Evolutionary conservation across 164 flowering plant species (phyloP), one percentile per base, ranked within the genome.

Genomic region (Brasenia schreberi): DNA sequence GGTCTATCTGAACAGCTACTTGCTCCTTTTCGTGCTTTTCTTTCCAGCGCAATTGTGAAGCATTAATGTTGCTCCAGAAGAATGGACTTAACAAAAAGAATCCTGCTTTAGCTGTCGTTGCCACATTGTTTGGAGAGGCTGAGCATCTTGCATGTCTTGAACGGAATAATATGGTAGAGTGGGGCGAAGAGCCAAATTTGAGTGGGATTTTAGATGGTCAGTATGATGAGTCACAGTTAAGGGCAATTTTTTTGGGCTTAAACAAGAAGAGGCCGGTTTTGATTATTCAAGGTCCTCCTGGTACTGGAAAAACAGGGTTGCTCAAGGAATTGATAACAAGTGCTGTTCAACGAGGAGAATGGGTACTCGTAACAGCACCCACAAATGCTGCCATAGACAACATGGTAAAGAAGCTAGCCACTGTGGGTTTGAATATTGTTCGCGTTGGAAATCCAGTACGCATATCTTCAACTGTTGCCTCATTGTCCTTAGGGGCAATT

Each of bases 381-480:
- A 88, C 98, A 61, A 92, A 92, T 84, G 98, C 98, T 64, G 96
- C 93, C 43, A 86, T 92, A 23, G 96, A 92, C 66, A 92, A 92
- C 77, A 81, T 92, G 90, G 98, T 92, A 67, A 96, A 92, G 69
- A 92, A 82, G 70, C 87, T 92, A 42, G 81, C 95, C 5, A 42
- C 66, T 71, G 69, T 67, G 72, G 91, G 90, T 14, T 49, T 86
- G 66, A 74, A 83, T 73, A 81, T 88, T 77, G 98, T 92, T 27
- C 82, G 98, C 5, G 89, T 92, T 58, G 98, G 98, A 53, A 92
- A 92, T 78, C 98, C 98, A 63, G 96, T 87, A 33, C 81, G 98
- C 4, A 88, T 89, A 69, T 90, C 96, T 18, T 16, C 80, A 18
- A 69, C 82, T 14, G 98, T 92, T 19, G 88, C 93, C 49, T 88